These are phyloP conservation scores for Pyracantha coccinea DNA, from an alignment of 331 rosid species.

Conservation along the genomic window DNA sequence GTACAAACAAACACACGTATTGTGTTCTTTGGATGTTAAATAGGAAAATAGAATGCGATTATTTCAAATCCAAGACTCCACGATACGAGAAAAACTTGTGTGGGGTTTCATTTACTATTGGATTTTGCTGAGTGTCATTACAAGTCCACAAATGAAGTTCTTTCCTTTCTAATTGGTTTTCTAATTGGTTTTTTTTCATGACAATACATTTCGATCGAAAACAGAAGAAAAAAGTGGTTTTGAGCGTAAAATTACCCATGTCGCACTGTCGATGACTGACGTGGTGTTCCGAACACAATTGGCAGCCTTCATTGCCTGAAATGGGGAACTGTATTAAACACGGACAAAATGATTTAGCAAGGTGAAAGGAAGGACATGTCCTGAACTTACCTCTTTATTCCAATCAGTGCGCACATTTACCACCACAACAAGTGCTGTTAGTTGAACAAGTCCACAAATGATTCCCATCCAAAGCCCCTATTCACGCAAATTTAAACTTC, in stretches of 20 bases:
- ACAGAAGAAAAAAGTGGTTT: too few relatives aligned
- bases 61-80: too few relatives aligned
- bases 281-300: slow-evolving; percentile 13
- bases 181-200: too few relatives aligned
- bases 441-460: slow-evolving; percentile 51
- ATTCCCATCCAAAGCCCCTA: slow-evolving; percentile 70
- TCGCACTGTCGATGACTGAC: slow-evolving; percentile 7
- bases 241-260: background rate
- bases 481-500: background rate
- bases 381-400: slow-evolving; percentile 31
- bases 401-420: slow-evolving; percentile 37
- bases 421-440: slow-evolving; percentile 26
- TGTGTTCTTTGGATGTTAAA: too few relatives aligned
- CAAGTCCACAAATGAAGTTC: too few relatives aligned
- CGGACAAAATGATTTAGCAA: background rate
- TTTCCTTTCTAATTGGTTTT: too few relatives aligned
- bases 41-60: too few relatives aligned
- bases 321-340: background rate
- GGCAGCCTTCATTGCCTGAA: slow-evolving; percentile 42
- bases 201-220: too few relatives aligned
- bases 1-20: too few relatives aligned
- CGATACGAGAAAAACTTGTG: too few relatives aligned
- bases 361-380: background rate
- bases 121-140: too few relatives aligned
- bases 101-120: too few relatives aligned